These are phyloP conservation scores for Parafenestella ontariensis DNA, from an alignment of 2,329 filamentous ascomycete genomes.

Conservation along the genomic window DNA sequence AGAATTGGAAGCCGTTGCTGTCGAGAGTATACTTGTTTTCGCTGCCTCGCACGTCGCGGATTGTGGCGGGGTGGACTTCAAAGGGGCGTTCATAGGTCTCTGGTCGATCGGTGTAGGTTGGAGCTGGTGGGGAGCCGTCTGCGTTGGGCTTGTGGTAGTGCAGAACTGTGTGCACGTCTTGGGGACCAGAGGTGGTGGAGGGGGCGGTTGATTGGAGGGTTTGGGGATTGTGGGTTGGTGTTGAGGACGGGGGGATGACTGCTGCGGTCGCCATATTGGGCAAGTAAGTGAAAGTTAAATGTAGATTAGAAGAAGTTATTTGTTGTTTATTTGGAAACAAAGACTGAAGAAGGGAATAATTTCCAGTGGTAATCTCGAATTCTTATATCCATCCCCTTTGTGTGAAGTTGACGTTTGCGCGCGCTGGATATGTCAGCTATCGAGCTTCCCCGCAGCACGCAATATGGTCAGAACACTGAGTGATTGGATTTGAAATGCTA, in stretches of 20 bases:
- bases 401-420: slow-evolving; percentile 4
- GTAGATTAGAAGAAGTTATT: too few relatives aligned
- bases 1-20: slow-evolving; percentile 48
- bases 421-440: slow-evolving; percentile 31
- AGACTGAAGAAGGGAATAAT: background rate
- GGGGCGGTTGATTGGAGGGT: slow-evolving; percentile 9
- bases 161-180: slow-evolving; percentile 35
- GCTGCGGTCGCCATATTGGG: slow-evolving; percentile 36
- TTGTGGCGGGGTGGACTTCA: slow-evolving; percentile 33
- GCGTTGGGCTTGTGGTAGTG: slow-evolving; percentile 40
- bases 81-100: slow-evolving; percentile 44
- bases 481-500: slow-evolving; percentile 28
- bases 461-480: slow-evolving; percentile 23
- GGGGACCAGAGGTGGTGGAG: slow-evolving; percentile 7
- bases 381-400: slow-evolving; percentile 12
- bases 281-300: background rate
- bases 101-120: slow-evolving; percentile 38
- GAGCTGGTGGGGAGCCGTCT: slow-evolving; percentile 38
- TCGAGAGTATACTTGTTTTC: slow-evolving; percentile 54
- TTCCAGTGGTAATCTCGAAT: background rate
- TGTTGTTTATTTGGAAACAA: too few relatives aligned
- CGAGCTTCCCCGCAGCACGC: slow-evolving; percentile 44
- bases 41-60: slow-evolving; percentile 56
- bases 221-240: slow-evolving; percentile 24
- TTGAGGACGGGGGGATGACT: slow-evolving; percentile 28